Base-by-base conservation (phyloP, 225 moss, liverwort and hornwort species). In the Sphagnum contortum region DNA sequence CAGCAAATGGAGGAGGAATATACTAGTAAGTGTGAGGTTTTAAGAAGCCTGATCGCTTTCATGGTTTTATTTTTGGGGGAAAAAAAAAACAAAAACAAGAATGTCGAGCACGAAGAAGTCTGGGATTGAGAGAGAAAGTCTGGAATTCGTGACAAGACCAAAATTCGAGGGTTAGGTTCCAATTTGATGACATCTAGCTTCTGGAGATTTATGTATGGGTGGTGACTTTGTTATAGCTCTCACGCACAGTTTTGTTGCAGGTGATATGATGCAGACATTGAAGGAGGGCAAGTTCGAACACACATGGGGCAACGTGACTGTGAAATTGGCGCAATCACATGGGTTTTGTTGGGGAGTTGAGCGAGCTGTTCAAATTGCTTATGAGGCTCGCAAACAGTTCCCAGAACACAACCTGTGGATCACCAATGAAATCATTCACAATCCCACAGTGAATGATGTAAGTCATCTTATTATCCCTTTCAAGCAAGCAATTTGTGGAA, bases 341-440 rank as follows among this genome's bases (percentile, higher is more conserved):
- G 96, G 96, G 6, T 98, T 98, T 58, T 98, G 96, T 69, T 98
- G 96, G 96, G 96, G 96, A 48, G 96, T 98, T 7, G 93, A 98
- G 65, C 73, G 96, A 66, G 96, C 96, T 5, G 93, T 98, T 48
- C 96, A 98, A 69, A 98, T 98, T 64, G 92, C 92, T 0, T 98
- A 93, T 59, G 96, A 98, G 70, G 96, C 96, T 47, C 81, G 93
- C 53, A 98, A 87, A 73, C 92, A 90, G 53, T 98, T 91, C 50
- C 90, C 96, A 8, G 70, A 78, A 4, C 81, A 93, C 70, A 72
- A 91, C 55, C 5, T 98, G 58, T 98, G 96, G 96, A 88, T 98
- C 13, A 98, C 96, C 13, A 98, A 98, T 69, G 96, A 98, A 77
- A 92, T 98, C 47, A 98, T 98, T 55, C 96, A 98, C 77, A 98